Percentiles rank a stretch among this genome's conserved stretches.
Conservation (phyloP, 129 eudicot species). For the Arctium lappa region DNA sequence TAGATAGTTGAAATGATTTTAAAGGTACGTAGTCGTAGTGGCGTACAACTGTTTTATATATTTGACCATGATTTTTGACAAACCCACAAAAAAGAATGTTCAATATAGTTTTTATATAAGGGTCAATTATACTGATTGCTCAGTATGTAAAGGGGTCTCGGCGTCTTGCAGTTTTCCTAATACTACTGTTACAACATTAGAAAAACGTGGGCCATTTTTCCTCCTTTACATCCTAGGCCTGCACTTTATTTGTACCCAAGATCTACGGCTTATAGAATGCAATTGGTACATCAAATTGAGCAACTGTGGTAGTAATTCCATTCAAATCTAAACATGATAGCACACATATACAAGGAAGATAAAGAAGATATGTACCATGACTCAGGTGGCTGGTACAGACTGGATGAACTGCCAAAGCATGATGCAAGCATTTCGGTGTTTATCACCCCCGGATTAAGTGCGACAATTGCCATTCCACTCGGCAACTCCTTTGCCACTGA, state of each 20-base stretch:
- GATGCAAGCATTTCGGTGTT: conserved; percentile 95
- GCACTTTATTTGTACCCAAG: background rate
- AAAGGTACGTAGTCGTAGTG: too few species aligned
- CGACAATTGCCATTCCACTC: conserved; percentile 77
- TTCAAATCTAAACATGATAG: background rate
- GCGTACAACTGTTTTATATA: too few species aligned
- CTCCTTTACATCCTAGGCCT: background rate
- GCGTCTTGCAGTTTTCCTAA: too few species aligned
- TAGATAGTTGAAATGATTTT: too few species aligned
- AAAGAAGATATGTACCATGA: conserved; percentile 52
- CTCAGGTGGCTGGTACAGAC: conserved; percentile 76
- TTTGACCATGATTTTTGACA: too few species aligned
- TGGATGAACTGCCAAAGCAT: conserved; percentile 83
- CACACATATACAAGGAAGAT: background rate
- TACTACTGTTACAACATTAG: too few species aligned
- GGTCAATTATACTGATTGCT: too few species aligned
- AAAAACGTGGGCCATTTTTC: background rate
- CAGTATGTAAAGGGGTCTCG: too few species aligned
- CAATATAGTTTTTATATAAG: too few species aligned
- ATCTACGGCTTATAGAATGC: background rate
- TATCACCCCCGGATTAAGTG: conserved; percentile 88
- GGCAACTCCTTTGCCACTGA: conserved; percentile 96
- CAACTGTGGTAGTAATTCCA: background rate
- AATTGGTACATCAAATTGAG: too few species aligned
- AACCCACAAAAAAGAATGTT: too few species aligned